Conservation (phyloP, 2,329 filamentous ascomycete species). For the Exophiala phaeomuriformis region DNA sequence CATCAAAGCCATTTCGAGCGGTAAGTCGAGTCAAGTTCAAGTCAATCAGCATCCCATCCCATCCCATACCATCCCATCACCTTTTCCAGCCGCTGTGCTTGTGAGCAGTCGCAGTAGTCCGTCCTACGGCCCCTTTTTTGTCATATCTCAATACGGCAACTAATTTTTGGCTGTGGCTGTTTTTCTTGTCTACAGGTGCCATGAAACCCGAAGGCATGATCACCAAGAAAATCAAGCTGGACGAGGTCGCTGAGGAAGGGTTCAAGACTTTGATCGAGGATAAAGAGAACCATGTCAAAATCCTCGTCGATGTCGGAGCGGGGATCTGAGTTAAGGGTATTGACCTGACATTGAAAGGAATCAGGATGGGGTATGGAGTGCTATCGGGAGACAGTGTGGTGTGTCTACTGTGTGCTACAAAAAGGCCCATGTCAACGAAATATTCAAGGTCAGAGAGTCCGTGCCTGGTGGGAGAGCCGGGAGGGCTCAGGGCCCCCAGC, state of each 20-base stretch:
- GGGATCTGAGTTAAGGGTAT: constrained; percentile 5
- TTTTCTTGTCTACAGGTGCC: constrained; percentile 14
- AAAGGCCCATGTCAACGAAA: no score
- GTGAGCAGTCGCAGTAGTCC: no score
- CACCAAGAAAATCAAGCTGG: constrained; percentile 28
- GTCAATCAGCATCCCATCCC: neutral
- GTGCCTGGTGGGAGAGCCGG: no score
- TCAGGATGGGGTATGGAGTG: no score
- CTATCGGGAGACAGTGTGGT: no score
- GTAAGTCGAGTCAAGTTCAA: constrained; percentile 10
- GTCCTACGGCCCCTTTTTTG: no score
- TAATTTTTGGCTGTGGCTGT: neutral
- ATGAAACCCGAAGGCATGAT: constrained; percentile 29
- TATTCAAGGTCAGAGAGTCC: no score
- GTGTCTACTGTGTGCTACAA: no score
- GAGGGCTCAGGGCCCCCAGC: no score
- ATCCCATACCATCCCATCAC: neutral
- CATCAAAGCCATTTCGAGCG: constrained; percentile 37
- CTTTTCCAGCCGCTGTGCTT: no score
- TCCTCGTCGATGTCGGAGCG: constrained; percentile 29
- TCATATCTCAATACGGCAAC: no score
- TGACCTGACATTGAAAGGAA: no score
- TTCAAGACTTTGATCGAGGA: constrained; percentile 33
- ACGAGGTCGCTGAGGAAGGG: constrained; percentile 28
- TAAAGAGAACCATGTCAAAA: constrained; percentile 35